Evolutionary conservation across 2,329 filamentous ascomycete species (phyloP), one percentile per base, ranked within the genome.

Genomic region (Fusarium stilboides): DNA sequence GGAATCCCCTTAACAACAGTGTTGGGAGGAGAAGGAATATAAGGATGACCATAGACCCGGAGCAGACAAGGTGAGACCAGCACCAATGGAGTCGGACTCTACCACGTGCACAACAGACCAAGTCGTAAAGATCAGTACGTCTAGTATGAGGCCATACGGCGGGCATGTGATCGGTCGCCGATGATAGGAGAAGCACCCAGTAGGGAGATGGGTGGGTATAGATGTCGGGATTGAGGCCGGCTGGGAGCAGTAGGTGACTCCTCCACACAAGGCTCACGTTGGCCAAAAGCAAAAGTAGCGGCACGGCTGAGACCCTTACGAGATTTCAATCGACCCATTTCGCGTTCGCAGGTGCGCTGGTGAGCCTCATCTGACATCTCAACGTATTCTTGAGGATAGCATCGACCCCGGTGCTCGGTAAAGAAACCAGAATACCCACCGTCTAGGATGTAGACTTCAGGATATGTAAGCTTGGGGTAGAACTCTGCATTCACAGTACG

Each of bases 341-440:
- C 95, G 73, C 94, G 92, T 83, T 99, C 96, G 79, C 96, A 98
- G 43, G 94, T 96, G 75, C 90, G 91, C 74, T 94, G 92, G 80
- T 99, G 94, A 78, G 95, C 93, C 77, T 95, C 92, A 70, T 92
- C 93, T 70, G 91, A 92, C 96, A 99, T 99, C 80, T 96, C 94
- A 62, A 99, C 93, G 77, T 99, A 99, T 77, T 95, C 94, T 75
- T 97, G 94, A 22, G 96, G 96, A 74, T 91, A 96, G 85, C 96
- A 99, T 65, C 94, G 90, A 46, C 87, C 83, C 53, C 90, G 90
- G 79, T 97, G 90, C 69, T 93, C 86, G 24, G 88, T 84, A 79
- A 95, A 99, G 85, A 99, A 99, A 28, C 90, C 90, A 79, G 94
- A 97, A 83, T 99, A 99, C 43, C 96, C 96, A 64, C 96, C 96